Conservation (phyloP, 139 green algal genomes). For the Chlorella sorokiniana region DNA sequence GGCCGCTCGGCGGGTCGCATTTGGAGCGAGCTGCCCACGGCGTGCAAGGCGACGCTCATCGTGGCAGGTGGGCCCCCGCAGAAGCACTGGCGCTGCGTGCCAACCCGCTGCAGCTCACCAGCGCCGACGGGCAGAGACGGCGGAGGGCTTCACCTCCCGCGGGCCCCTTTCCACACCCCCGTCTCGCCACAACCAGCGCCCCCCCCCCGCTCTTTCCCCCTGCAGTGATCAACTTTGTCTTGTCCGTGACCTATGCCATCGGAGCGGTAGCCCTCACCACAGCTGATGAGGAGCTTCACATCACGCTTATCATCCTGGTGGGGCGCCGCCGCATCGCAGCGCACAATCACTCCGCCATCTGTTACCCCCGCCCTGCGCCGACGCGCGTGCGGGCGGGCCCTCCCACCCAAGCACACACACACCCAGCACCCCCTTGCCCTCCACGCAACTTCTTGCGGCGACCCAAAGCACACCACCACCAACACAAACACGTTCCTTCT, state of each 20-base stretch:
- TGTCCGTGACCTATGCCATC: constrained; percentile 27
- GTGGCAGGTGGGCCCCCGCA: not conserved
- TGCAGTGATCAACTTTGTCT: constrained; percentile 26
- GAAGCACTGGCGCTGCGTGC: not conserved
- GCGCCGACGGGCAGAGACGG: no score
- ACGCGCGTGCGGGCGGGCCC: no score
- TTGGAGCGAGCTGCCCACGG: constrained; percentile 34
- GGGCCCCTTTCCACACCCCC: not conserved
- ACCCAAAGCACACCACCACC: no score
- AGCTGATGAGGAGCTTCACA: constrained; percentile 39
- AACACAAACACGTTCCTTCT: not conserved
- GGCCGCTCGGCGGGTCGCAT: not conserved
- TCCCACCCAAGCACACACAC: no score
- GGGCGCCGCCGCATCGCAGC: not conserved
- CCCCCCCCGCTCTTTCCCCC: not conserved
- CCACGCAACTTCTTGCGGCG: no score
- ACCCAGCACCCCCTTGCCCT: no score
- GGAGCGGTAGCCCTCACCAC: constrained; percentile 2
- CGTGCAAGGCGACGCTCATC: constrained; percentile 27
- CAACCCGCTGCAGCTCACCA: no score
- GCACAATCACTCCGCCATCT: not conserved
- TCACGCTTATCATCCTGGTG: constrained; percentile 36
- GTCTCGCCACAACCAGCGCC: not conserved
- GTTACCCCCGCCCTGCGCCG: not conserved
- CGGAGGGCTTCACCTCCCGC: not conserved